Base-by-base conservation (phyloP, 345 rosid genomes). In the Eucalyptus shirleyi region DNA sequence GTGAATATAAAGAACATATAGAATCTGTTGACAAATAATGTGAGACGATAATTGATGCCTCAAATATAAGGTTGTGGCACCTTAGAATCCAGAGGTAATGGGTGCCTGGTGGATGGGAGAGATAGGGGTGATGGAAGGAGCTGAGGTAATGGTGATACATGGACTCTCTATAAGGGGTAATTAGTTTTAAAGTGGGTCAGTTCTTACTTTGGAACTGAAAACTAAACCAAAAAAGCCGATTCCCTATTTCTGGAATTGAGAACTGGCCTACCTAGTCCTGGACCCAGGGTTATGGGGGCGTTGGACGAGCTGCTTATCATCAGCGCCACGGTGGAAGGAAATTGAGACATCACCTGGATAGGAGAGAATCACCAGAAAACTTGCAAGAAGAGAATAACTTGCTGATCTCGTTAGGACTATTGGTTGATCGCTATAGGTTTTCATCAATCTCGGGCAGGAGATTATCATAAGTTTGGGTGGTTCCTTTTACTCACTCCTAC, bases 281-380 rank as follows among this genome's bases (percentile, higher is more conserved):
- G 30, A 23, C 30, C 14, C 0, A 0, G 30, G 28, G 62, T 11
- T 56, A 10, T 56, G 3, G 6, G 62, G 30, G 30, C 9, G 30
- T 56, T 56, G 62, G 62, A 56, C 3, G 13, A 56, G 30, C 62
- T 56, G 30, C 62, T 23, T 56, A 24, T 56, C 62, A 23, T 26
- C 62, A 24, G 30, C 30, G 0, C 62, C 30, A 23, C 6, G 12
- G 13, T 0, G 62, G 30, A 56, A 0, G 62, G 30, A 0, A 56
- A 56, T 26, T 56, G 62, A 24, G 30, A 56, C 30, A 0, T 56
- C 62, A 56, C 30, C 1, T 0, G 62, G 30, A 56, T 10, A 26
- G 62, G 62, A 56, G 0, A 56, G 62, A 56, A 56, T 56, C 30
- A 23, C 28, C 62, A 0, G 13, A 56, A 56, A 56, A 24, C 28